A percentile compares a stretch with the other conserved stretches of the same genome.
These are phyloP conservation scores for Mycocentrospora acerina DNA, from an alignment of 2,329 filamentous ascomycete genomes.

Conservation along the genomic window DNA sequence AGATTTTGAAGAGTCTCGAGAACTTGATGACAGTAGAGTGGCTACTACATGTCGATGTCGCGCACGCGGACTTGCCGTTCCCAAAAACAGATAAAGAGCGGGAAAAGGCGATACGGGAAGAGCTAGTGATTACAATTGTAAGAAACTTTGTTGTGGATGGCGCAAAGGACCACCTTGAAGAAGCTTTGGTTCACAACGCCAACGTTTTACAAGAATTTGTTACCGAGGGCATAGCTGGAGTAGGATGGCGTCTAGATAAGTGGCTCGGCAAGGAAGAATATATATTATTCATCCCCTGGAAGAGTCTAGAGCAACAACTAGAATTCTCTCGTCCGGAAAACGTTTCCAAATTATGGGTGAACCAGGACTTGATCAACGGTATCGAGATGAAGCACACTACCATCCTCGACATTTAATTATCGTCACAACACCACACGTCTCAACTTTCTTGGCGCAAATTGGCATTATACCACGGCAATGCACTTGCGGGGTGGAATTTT, in stretches of 20 bases:
- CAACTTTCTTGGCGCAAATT: too few relatives aligned
- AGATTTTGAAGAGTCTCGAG: slow-evolving; percentile 39
- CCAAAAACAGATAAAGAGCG: slow-evolving; percentile 8
- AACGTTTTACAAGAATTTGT: slow-evolving; percentile 29
- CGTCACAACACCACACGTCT: too few relatives aligned
- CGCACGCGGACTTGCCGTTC: slow-evolving; percentile 36
- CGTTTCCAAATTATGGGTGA: slow-evolving; percentile 30
- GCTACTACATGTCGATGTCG: slow-evolving; percentile 48
- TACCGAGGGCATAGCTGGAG: slow-evolving; percentile 30
- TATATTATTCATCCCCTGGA: slow-evolving; percentile 46
- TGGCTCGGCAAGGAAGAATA: slow-evolving; percentile 43
- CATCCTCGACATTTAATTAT: slow-evolving; percentile 16
- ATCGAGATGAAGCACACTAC: slow-evolving; percentile 29
- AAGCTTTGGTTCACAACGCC: slow-evolving; percentile 24
- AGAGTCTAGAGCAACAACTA: slow-evolving; percentile 36
- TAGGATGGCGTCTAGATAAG: slow-evolving; percentile 46
- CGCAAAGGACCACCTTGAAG: slow-evolving; percentile 26
- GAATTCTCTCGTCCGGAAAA: slow-evolving; percentile 37
- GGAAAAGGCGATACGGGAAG: slow-evolving; percentile 1
- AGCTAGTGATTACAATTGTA: slow-evolving; percentile 32
- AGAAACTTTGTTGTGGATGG: slow-evolving; percentile 36
- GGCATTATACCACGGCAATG: too few relatives aligned
- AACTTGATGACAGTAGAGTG: slow-evolving; percentile 45
- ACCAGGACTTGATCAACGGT: slow-evolving; percentile 16
- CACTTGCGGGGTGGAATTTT: too few relatives aligned